phyloP scores from a whole-genome alignment of 257 asterid species.

The Rubia yunnanensis region DNA sequence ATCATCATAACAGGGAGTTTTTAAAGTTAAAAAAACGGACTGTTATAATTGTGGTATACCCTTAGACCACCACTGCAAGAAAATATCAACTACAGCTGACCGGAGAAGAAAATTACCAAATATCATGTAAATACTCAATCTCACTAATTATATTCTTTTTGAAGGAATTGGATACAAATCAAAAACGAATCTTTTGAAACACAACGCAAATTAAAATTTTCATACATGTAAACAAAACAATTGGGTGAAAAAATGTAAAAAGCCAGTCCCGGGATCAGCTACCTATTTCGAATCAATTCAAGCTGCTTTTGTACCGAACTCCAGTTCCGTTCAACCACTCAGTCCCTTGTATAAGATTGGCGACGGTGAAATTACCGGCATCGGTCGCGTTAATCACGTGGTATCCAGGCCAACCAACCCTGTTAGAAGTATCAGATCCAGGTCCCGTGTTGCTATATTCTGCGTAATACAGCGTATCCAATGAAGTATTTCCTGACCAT shows the following conservation, averaged over 20 bases:
- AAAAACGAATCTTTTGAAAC: too few relatives aligned
- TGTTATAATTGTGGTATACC: too few relatives aligned
- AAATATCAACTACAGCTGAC: too few relatives aligned
- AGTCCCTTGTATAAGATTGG: constrained; percentile 37
- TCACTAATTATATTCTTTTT: too few relatives aligned
- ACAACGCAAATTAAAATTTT: too few relatives aligned
- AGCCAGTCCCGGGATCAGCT: background rate
- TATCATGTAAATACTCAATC: too few relatives aligned
- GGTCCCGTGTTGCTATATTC: constrained; percentile 50
- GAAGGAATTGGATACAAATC: too few relatives aligned
- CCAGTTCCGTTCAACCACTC: constrained; percentile 51
- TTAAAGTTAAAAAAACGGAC: too few relatives aligned
- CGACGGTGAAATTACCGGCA: constrained; percentile 49
- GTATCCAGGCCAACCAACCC: constrained; percentile 61
- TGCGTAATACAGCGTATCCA: constrained; percentile 49
- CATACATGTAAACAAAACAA: background rate
- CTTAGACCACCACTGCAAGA: too few relatives aligned
- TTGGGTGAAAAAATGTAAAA: background rate
- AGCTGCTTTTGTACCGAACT: constrained; percentile 29
- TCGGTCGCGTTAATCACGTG: constrained; percentile 30
- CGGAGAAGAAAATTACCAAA: too few relatives aligned
- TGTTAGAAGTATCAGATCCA: constrained; percentile 28
- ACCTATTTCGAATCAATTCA: constrained; percentile 10
- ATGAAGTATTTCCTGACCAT: constrained; percentile 51
- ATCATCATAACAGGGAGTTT: too few relatives aligned